These are phyloP conservation scores for Colletotrichum ledebouriae DNA, from an alignment of 2,329 filamentous ascomycete species.

Conservation along the genomic window DNA sequence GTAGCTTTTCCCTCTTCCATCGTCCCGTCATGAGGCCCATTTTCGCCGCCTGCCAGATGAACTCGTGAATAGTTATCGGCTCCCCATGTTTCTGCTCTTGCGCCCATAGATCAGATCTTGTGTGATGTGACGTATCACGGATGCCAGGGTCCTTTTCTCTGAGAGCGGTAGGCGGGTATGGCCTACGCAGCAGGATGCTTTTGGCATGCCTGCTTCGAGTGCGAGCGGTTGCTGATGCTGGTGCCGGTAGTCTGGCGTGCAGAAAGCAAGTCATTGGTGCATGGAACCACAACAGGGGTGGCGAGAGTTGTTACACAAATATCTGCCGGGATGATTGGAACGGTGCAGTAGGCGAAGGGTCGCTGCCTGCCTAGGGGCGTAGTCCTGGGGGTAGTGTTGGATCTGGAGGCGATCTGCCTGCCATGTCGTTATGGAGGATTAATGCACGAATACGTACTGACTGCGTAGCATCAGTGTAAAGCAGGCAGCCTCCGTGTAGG, in stretches of 20 bases:
- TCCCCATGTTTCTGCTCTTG: slow-evolving; percentile 48
- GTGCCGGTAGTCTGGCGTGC: slow-evolving; percentile 36
- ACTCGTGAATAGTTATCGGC: slow-evolving; percentile 44
- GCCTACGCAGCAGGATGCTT: slow-evolving; percentile 5
- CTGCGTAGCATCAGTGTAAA: slow-evolving; percentile 7
- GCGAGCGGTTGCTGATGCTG: slow-evolving; percentile 17
- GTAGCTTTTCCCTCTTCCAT: slow-evolving; percentile 10
- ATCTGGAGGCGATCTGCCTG: background rate
- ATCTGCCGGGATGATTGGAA: slow-evolving; percentile 20
- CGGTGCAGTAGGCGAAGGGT: slow-evolving; percentile 5
- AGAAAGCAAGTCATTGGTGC: slow-evolving; percentile 37
- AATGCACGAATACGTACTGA: slow-evolving; percentile 7
- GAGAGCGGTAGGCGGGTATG: slow-evolving; percentile 13
- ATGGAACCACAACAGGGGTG: slow-evolving; percentile 36
- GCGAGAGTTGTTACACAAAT: slow-evolving; percentile 29
- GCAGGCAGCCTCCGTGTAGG: slow-evolving; percentile 5
- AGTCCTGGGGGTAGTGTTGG: slow-evolving; percentile 5
- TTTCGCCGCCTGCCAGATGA: slow-evolving; percentile 48
- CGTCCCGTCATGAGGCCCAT: background rate
- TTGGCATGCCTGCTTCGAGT: slow-evolving; percentile 12
- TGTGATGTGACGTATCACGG: slow-evolving; percentile 63
- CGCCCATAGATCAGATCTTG: slow-evolving; percentile 61
- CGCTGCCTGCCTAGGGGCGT: slow-evolving; percentile 13
- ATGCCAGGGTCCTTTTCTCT: slow-evolving; percentile 44
- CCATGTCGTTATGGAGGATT: background rate